Evolutionary conservation across 805 yeast species (phyloP), one percentile per base, ranked within the genome.

Genomic region (Priceomyces fermenticarens): DNA sequence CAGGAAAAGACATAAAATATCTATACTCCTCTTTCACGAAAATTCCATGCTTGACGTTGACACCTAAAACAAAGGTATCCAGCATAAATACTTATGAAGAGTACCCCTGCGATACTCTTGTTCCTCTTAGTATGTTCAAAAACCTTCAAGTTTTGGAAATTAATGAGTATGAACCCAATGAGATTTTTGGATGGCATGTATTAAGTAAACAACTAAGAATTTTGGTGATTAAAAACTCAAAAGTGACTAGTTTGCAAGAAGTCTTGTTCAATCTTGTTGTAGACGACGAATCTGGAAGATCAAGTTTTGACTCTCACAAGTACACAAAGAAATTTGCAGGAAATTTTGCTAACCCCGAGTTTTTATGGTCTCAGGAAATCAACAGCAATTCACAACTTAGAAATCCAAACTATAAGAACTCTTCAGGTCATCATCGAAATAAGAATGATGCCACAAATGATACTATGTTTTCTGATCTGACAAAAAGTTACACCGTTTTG

Each of bases 91-190:
- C 81, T 2, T 82, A 80, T 55, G 85, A 81, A 51, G 87, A 81
- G 53, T 81, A 77, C 53, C 88, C 87, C 0, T 81, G 83, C 55
- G 88, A 82, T 52, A 80, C 86, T 3, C 73, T 83, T 3, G 81
- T 83, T 7, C 87, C 88, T 2, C 55, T 82, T n/a, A 63, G 63
- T 30, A 68, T 78, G 57, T 82, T 81, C 57, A 80, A 79, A 45
- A 82, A 80, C 52, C 60, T 81, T 36, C 77, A 80, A 36, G 84
- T 81, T 14, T 61, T 81, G 34, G 88, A 81, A 52, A 57, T 82
- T 3, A 65, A 68, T 20, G 84, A 80, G 42, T 65, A 79, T 43
- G 85, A 80, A 46, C 83, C 85, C 13, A 78, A 80, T 45, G 84
- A 80, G 45, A 66, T 82, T 8, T 80, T 67, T 56, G 88, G 88